These are phyloP conservation scores for Neopestalotiopsis clavispora DNA, from an alignment of 2,329 filamentous ascomycete genomes.

Conservation along the genomic window DNA sequence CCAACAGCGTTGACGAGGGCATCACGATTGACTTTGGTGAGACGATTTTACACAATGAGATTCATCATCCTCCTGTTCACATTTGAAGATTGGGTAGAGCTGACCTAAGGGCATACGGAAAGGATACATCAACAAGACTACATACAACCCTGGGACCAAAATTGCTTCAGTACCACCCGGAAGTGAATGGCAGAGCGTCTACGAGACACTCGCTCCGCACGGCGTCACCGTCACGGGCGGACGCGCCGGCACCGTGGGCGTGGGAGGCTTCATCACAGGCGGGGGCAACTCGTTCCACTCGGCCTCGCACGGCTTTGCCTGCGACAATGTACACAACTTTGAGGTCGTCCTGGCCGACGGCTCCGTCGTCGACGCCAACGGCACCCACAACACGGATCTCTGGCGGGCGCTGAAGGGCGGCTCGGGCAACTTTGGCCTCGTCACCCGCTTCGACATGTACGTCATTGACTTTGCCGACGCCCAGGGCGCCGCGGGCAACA, in stretches of 20 bases:
- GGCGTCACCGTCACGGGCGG: conserved; percentile 29
- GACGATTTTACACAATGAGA: too few species aligned
- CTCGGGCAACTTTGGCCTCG: conserved; percentile 47
- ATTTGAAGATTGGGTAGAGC: too few species aligned
- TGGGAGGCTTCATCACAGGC: conserved; percentile 31
- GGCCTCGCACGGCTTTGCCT: conserved; percentile 44
- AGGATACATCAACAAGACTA: conserved; percentile 33
- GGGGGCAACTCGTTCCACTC: conserved; percentile 30
- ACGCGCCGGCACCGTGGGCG: conserved; percentile 29
- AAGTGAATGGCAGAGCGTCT: conserved; percentile 28
- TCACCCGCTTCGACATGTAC: conserved; percentile 35
- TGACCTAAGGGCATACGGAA: neutral
- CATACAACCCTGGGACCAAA: conserved; percentile 30
- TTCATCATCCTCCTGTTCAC: too few species aligned
- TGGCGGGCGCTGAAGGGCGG: conserved; percentile 51
- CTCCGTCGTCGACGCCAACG: conserved; percentile 44
- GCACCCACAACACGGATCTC: conserved; percentile 41
- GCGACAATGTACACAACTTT: conserved; percentile 47
- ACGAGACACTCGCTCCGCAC: conserved; percentile 24
- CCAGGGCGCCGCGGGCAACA: neutral
- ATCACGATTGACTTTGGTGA: conserved; percentile 22
- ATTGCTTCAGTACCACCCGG: conserved; percentile 37
- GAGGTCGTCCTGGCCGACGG: conserved; percentile 47
- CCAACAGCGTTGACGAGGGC: conserved; percentile 19
- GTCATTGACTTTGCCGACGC: conserved; percentile 18